Conservation (phyloP, 2,329 filamentous ascomycete species). For the Fusarium nematophilum region DNA sequence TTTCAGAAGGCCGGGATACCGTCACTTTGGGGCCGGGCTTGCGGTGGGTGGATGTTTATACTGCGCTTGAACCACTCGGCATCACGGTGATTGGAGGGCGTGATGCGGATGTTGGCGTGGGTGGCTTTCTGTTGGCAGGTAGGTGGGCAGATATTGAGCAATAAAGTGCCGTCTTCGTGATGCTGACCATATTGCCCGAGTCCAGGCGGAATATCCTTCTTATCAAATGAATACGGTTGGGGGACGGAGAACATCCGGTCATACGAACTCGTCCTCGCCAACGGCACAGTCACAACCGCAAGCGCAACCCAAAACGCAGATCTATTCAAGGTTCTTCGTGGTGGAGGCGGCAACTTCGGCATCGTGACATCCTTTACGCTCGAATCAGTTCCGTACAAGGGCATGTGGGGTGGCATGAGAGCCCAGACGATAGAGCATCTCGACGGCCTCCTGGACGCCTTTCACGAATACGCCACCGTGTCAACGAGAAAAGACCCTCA, state of each 20-base stretch:
- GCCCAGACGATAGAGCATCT: no score
- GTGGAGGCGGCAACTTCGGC: conserved; percentile 57
- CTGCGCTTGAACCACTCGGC: conserved; percentile 43
- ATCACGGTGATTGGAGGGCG: conserved; percentile 58
- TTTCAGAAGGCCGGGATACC: no score
- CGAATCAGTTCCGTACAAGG: conserved; percentile 34
- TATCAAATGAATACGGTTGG: no score
- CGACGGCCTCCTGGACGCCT: neutral
- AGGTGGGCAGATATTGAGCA: no score
- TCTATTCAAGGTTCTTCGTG: conserved; percentile 58
- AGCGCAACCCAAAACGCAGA: conserved; percentile 50
- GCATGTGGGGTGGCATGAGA: conserved; percentile 36
- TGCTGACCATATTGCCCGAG: no score
- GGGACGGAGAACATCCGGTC: conserved; percentile 58
- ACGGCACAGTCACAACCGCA: conserved; percentile 57
- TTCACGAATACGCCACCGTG: conserved; percentile 28
- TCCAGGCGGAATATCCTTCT: no score
- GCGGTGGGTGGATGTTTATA: conserved; percentile 51
- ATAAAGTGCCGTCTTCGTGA: conserved; percentile 44
- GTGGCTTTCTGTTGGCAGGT: conserved; percentile 44
- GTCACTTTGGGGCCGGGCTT: conserved; percentile 59
- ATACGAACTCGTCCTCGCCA: conserved; percentile 61
- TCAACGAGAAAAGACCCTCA: no score
- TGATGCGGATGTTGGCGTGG: conserved; percentile 48
- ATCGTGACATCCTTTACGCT: conserved; percentile 46